Evolutionary conservation across 2,329 filamentous ascomycete species (phyloP), one percentile per base, ranked within the genome.

Genomic region (Trichoderma sp.): DNA sequence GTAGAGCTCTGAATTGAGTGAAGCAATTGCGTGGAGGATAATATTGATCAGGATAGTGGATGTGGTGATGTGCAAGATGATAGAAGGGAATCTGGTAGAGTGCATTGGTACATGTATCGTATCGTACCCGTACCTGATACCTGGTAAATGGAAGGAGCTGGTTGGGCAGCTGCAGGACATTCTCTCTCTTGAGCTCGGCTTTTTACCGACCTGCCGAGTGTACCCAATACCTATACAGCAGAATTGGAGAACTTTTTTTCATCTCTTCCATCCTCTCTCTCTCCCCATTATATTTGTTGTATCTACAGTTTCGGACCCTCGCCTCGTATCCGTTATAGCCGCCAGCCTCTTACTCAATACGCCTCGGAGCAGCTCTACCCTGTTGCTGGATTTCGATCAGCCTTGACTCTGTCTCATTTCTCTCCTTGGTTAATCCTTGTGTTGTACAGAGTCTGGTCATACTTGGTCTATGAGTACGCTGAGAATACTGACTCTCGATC

Each of bases 111-210:
- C 36, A 39, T 39, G 39, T 43, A 43, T 39, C 34, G 13, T 39
- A 39, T 39, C 34, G 6, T 39, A 39, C 1, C 30, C 4, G 39
- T 47, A 47, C 39, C 7, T 47, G 28, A 12, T 50, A 50, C 43
- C 20, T 1, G 9, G 43, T 50, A 12, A 62, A 13, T 6, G 53
- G 30, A 69, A 36, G 39, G 57, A 62, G 39, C 57, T 39, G 55
- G 57, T 62, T 69, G 67, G 67, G 67, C 67, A 59, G 67, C 67
- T 53, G 67, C 15, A 69, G 20, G 36, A 69, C 36, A 26, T 1
- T 43, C 32, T 58, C 67, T 15, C 62, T 69, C 67, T 55, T 9
- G 12, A 28, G 20, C 15, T n/a, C 36, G 30, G 57, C 47, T 55
- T 36, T 4, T 58, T 59, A 30, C 65, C 36, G 2, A 43, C 39